Percentiles rank a stretch among this genome's conserved stretches.
Conservation (phyloP, 1,284 basidiomycete species). For the Clitocybe nebularis region DNA sequence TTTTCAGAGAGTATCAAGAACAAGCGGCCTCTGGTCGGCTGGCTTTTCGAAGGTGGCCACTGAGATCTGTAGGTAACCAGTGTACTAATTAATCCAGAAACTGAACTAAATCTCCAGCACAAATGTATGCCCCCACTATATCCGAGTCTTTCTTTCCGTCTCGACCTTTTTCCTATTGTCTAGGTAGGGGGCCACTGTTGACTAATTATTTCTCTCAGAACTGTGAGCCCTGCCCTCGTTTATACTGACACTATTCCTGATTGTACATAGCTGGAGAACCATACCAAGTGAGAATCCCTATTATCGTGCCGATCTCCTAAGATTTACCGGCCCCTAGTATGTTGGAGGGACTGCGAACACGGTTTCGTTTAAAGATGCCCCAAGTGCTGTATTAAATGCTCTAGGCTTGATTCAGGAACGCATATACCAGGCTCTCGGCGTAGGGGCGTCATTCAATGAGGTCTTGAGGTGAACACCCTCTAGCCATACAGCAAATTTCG, state of each 20-base stretch:
- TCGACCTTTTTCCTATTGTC: slow-evolving; percentile 3
- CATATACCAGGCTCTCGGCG: slow-evolving; percentile 35
- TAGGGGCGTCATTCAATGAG: slow-evolving; percentile 58
- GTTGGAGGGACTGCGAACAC: slow-evolving; percentile 71
- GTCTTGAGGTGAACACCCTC: slow-evolving; percentile 46
- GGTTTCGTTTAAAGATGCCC: slow-evolving; percentile 55
- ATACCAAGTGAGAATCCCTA: slow-evolving; percentile 48
- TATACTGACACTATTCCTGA: slow-evolving; percentile 3
- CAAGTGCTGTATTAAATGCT: slow-evolving; percentile 53
- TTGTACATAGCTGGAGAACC: slow-evolving; percentile 57
- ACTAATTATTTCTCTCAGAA: slow-evolving; percentile 84
- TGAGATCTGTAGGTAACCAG: slow-evolving; percentile 47
- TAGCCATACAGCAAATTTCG: no score
- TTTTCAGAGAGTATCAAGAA: slow-evolving; percentile 61
- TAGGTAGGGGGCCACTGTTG: slow-evolving; percentile 64
- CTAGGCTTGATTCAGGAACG: slow-evolving; percentile 54
- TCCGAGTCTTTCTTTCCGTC: neutral
- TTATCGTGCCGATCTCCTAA: neutral
- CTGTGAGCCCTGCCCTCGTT: slow-evolving; percentile 39
- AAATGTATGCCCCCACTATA: slow-evolving; percentile 42
- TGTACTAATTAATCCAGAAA: no score
- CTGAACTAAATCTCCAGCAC: no score
- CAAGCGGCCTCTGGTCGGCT: slow-evolving; percentile 54
- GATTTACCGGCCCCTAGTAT: slow-evolving; percentile 42
- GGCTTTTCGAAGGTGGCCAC: slow-evolving; percentile 63